Base-by-base conservation (phyloP, 257 asterid species). In the Gentiana macrophylla region DNA sequence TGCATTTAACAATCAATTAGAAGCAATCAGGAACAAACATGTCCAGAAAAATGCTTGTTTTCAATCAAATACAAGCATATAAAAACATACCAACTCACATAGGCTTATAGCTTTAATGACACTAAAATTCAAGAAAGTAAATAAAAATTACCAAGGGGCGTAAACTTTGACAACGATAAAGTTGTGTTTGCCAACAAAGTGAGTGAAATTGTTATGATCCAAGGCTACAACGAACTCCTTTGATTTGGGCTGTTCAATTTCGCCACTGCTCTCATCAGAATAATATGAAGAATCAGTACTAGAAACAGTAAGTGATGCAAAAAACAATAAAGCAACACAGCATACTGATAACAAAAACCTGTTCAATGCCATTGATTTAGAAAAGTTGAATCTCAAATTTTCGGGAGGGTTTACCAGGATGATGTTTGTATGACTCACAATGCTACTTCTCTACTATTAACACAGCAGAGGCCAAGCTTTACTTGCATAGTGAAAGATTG, bases 141-240 rank as follows among this genome's bases (percentile, higher is more conserved):
- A 15, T 2, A 3, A 24, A 7, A 50, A 4, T 54, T 24, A 24
- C 97, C 97, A 89, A 36, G 97, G 97, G 46, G 97, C 91, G 76
- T 89, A 89, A 53, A 89, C 85, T 15, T 89, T 94, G 62, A 89
- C 89, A 64, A 89, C 85, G 67, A 89, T 34, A 77, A 89, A 89
- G 72, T 83, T 85, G 57, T 85, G 84, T 46, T 65, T 74, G 53
- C 78, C 75, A 3, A 85, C 89, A 72, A 81, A 85, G 47, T 89
- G 95, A 15, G 88, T 75, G 80, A 89, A 83, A 77, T 89, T 89
- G 59, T 95, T 77, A 71, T 67, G 74, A 58, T 81, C 95, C 38
- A 89, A 65, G 37, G 89, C 76, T 34, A 83, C 91, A 1, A 83
- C 97, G 52, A 74, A 83, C 83, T 85, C 97, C 59, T 76, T 43